Base-by-base conservation (phyloP, 805 yeast genomes). In the Cyberlindnera mississippiensis region DNA sequence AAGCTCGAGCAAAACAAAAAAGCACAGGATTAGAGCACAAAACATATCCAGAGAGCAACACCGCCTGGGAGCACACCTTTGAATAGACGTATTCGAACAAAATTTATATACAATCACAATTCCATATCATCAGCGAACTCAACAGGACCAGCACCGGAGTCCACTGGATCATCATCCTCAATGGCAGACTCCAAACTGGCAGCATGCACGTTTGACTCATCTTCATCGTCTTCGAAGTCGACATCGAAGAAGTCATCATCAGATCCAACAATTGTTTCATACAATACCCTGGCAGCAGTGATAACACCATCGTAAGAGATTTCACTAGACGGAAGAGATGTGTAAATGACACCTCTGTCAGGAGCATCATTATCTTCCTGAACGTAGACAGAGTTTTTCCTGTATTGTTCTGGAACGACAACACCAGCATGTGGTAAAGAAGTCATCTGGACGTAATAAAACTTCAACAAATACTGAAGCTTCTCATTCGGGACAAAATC, bases 221-320 rank as follows among this genome's bases (percentile, higher is more conserved):
- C 90, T 33, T 89, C 96, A 4, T 57, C 62, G 61, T 91, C 98
- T 63, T 91, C 97, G 59, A 91, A 91, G 63, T 91, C 98, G 32
- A 91, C 86, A 61, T 88, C 96, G 59, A 91, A 91, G 67, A 93
- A 93, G 64, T 91, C 98, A 55, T 91, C 97, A 59, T 85, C 93
- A 2, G 95, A 77, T 9, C 98, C 98, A 10, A 93, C 95, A 48
- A 91, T 81, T 42, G 74, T 71, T 46, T 78, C 80, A 61, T 87
- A 91, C 32, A 91, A 60, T 16, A 76, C 67, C 58, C 80, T 84
- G 6, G 90, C 88, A 46, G 88, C 93, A 2, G 90, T 80, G 15
- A 91, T 77, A 4, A 86, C 76, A 24, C 96, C 98, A 60, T 91
- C 97, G 61, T 89, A 91, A 29, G 96, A 83, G 24, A 93, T 74